A percentile compares a stretch with the other conserved stretches of the same genome.
These are phyloP conservation scores for Alternaria longipes DNA, from an alignment of 2,329 filamentous ascomycete genomes.

Conservation along the genomic window DNA sequence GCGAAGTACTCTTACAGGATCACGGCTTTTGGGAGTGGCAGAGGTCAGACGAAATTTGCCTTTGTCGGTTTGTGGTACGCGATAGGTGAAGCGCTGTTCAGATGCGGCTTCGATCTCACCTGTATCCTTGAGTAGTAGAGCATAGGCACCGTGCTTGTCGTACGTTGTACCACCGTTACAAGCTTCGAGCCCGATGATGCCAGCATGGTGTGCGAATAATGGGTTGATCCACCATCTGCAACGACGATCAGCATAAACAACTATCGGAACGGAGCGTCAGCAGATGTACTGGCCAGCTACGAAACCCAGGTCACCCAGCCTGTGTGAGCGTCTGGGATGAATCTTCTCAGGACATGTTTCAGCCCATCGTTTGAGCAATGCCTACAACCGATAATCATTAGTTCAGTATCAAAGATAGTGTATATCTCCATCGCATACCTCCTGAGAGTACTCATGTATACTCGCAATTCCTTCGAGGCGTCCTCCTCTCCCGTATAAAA, in stretches of 20 bases:
- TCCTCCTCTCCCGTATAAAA: slow-evolving; percentile 56
- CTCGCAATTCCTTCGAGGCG: slow-evolving; percentile 55
- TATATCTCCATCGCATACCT: slow-evolving; percentile 36
- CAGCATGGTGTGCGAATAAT: slow-evolving; percentile 58
- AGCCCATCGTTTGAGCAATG: slow-evolving; percentile 47
- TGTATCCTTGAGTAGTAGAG: slow-evolving; percentile 53
- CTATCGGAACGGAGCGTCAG: not conserved
- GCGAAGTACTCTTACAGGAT: slow-evolving; percentile 56
- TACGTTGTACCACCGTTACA: slow-evolving; percentile 55
- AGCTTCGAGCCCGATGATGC: slow-evolving; percentile 58
- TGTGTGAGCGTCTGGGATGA: slow-evolving; percentile 43
- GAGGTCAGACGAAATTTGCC: slow-evolving; percentile 57
- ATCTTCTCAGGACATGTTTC: slow-evolving; percentile 43
- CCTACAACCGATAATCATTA: slow-evolving; percentile 21
- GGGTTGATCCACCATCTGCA: slow-evolving; percentile 61
- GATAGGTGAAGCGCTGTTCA: slow-evolving; percentile 54
- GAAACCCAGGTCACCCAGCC: slow-evolving; percentile 56
- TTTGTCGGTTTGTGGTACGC: slow-evolving; percentile 49
- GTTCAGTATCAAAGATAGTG: slow-evolving; percentile 1
- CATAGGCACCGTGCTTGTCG: slow-evolving; percentile 56
- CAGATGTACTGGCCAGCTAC: slow-evolving; percentile 56
- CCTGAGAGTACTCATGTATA: slow-evolving; percentile 49
- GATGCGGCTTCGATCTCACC: slow-evolving; percentile 50
- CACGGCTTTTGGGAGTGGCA: slow-evolving; percentile 52
- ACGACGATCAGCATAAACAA: slow-evolving; percentile 13